Percentiles rank a stretch among this genome's conserved stretches.
phyloP scores from a whole-genome alignment of 805 yeast genomes.

The Monosporozyma solicola region DNA sequence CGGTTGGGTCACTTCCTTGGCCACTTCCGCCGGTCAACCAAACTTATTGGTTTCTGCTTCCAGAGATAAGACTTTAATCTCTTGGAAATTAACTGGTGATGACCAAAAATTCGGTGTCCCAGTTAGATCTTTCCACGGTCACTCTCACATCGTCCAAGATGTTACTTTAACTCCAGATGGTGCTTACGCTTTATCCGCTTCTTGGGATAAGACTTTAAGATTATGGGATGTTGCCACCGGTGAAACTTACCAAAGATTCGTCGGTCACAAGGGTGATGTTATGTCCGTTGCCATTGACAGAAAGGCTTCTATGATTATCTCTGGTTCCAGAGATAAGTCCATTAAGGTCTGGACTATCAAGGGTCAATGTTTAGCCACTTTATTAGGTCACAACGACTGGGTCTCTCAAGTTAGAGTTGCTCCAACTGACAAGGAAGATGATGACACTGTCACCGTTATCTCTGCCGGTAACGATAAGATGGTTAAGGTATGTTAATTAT shows the following conservation, averaged over 20 bases:
- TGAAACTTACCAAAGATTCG: slow-evolving; percentile 88
- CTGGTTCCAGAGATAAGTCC: slow-evolving; percentile 98
- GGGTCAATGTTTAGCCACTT: slow-evolving; percentile 93
- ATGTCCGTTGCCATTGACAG: slow-evolving; percentile 93
- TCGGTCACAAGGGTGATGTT: slow-evolving; percentile 97
- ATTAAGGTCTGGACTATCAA: slow-evolving; percentile 98
- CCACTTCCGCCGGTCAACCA: slow-evolving; percentile 97
- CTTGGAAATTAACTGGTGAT: slow-evolving; percentile 95
- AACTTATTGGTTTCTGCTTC: slow-evolving; percentile 96
- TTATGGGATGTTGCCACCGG: slow-evolving; percentile 96
- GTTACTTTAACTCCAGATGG: slow-evolving; percentile 97
- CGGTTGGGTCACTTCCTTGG: slow-evolving; percentile 97
- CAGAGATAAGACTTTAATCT: slow-evolving; percentile 96
- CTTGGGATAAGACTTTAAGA: slow-evolving; percentile 99
- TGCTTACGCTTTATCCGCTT: slow-evolving; percentile 93
- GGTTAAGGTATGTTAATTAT: slow-evolving; percentile 81
- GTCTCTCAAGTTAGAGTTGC: slow-evolving; percentile 96
- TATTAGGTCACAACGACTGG: slow-evolving; percentile 98
- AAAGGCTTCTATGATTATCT: slow-evolving; percentile 94
- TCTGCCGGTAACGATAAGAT: slow-evolving; percentile 99
- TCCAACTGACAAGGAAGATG: slow-evolving; percentile 45
- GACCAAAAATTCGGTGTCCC: slow-evolving; percentile 97
- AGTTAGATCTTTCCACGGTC: slow-evolving; percentile 94
- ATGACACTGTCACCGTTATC: slow-evolving; percentile 62
- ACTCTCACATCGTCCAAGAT: slow-evolving; percentile 98